phyloP scores from a whole-genome alignment of 2,329 filamentous ascomycete genomes.

The Calonectria pauciramosa region DNA sequence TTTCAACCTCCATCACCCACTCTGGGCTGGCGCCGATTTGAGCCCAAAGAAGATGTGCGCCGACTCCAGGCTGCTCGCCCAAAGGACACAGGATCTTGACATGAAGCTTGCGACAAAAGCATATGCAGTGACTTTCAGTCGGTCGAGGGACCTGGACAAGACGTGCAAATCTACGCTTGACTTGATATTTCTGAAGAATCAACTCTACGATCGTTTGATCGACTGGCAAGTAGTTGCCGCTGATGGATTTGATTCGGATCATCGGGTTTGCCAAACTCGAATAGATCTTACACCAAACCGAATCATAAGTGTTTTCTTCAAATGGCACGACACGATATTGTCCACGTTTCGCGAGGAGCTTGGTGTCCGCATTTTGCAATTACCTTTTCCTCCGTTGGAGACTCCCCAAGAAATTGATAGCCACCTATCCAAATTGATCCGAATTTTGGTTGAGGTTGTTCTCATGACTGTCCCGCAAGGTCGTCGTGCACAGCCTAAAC shows the following conservation, averaged over 20 bases:
- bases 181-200: no score
- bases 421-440: no score
- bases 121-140: no score
- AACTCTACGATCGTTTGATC: no score
- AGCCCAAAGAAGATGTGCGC: neutral
- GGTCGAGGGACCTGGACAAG: no score
- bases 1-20: neutral
- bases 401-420: neutral
- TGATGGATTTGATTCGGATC: neutral
- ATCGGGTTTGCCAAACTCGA: neutral
- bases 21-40: neutral
- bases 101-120: no score
- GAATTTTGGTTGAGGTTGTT: no score
- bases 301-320: neutral
- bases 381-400: neutral
- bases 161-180: no score
- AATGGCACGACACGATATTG: neutral
- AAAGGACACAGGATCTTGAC: no score
- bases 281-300: neutral
- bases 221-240: neutral
- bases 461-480: no score
- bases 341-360: neutral
- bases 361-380: neutral
- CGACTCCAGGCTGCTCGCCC: no score
- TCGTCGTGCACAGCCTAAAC: no score